Evolutionary conservation across 2,329 filamentous ascomycete species (phyloP).

Genomic region (Phialophora verrucosa): DNA sequence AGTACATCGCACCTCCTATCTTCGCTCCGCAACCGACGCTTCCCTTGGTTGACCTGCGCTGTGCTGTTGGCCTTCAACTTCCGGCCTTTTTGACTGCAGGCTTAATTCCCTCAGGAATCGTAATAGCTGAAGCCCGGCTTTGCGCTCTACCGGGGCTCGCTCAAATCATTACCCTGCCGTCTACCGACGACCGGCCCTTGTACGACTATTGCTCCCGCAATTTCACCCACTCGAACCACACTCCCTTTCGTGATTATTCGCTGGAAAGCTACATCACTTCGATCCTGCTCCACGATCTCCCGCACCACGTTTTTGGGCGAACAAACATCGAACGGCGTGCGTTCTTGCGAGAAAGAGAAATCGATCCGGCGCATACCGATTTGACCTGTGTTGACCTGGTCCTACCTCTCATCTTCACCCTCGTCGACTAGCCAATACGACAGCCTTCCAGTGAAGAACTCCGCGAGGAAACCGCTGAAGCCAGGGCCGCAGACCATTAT

Average conservation of each 20-base stretch:
- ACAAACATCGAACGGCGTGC: background rate
- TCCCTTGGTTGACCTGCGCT: background rate
- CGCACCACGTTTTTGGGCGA: background rate
- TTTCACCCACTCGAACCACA: conserved; percentile 16
- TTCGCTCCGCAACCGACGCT: background rate
- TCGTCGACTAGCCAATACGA: background rate
- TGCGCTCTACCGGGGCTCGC: conserved; percentile 16
- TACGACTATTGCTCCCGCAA: conserved; percentile 20
- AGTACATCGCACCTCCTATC: background rate
- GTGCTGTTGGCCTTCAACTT: background rate
- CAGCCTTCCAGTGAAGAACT: background rate
- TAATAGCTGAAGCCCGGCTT: background rate
- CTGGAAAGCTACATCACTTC: conserved; percentile 25
- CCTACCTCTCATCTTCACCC: background rate
- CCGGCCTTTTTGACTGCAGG: background rate
- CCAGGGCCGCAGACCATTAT: background rate
- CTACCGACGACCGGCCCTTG: conserved; percentile 15
- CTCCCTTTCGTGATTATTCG: conserved; percentile 3
- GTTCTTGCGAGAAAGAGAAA: background rate
- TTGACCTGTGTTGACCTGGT: background rate
- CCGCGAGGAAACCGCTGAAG: background rate
- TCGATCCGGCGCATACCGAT: background rate
- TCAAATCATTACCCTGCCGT: conserved; percentile 28
- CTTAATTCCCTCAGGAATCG: background rate
- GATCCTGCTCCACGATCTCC: conserved; percentile 31